phyloP scores from a whole-genome alignment of 257 asterid genomes.

The Galeopsis tetrahit region DNA sequence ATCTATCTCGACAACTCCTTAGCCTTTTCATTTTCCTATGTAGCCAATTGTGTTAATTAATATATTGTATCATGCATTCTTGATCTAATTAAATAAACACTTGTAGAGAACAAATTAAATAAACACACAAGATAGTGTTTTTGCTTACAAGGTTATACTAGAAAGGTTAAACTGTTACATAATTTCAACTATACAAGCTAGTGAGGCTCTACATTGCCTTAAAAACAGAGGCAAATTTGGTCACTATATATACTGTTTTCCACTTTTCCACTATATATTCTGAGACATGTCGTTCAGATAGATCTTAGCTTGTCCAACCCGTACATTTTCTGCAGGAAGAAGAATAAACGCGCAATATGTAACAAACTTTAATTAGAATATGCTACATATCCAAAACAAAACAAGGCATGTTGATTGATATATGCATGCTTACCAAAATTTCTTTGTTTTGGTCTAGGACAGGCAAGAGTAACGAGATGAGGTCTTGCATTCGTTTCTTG shows the following conservation, averaged over 20 bases:
- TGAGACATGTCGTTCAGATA: conserved; percentile 41
- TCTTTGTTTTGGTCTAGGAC: conserved; percentile 54
- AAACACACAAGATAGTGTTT: not conserved
- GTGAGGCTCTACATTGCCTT: conserved; percentile 26
- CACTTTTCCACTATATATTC: not conserved
- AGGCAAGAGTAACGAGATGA: conserved; percentile 60
- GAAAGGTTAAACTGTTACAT: conserved; percentile 33
- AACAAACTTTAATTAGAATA: not conserved
- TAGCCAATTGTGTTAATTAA: too few relatives aligned
- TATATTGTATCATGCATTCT: too few relatives aligned
- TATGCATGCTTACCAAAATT: conserved; percentile 53
- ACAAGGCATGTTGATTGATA: not conserved
- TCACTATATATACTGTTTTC: conserved; percentile 4
- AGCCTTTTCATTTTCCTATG: not conserved
- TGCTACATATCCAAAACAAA: not conserved
- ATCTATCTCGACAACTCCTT: conserved; percentile 8
- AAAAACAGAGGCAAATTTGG: conserved; percentile 29
- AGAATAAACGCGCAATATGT: not conserved
- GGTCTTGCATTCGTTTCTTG: conserved; percentile 53
- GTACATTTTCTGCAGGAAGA: conserved; percentile 52
- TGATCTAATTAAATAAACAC: not conserved
- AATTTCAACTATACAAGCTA: conserved; percentile 35
- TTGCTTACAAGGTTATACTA: conserved; percentile 18
- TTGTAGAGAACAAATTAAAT: conserved; percentile 1
- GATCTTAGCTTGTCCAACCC: conserved; percentile 72